A percentile compares a stretch with the other conserved stretches of the same genome.
Evolutionary conservation across 2,329 filamentous ascomycete genomes (phyloP).

Genomic region (Hypomyces rosellus): DNA sequence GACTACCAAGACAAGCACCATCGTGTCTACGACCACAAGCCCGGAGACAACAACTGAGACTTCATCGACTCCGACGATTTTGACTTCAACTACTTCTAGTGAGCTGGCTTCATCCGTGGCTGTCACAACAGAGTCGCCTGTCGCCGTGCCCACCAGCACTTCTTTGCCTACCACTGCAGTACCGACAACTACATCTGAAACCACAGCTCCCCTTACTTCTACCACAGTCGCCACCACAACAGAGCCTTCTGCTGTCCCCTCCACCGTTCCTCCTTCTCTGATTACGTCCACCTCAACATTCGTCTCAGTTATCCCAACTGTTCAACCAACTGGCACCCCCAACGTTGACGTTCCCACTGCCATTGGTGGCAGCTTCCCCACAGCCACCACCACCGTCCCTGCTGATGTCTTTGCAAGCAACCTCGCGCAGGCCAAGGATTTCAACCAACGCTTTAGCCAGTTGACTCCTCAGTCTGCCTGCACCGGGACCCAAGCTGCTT

Average conservation of each 20-base stretch:
- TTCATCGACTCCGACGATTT: not conserved
- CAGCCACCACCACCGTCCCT: conserved; percentile 34
- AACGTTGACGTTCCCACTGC: conserved; percentile 37
- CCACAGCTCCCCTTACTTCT: not conserved
- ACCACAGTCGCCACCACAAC: conserved; percentile 1
- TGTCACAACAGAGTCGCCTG: no score
- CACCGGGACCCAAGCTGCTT: conserved; percentile 41
- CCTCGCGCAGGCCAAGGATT: conserved; percentile 35
- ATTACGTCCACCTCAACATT: conserved; percentile 12
- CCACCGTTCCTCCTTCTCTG: not conserved
- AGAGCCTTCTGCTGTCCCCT: not conserved
- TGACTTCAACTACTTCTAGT: not conserved
- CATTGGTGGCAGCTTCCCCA: conserved; percentile 26
- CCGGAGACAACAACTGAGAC: not conserved
- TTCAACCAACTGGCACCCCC: conserved; percentile 31
- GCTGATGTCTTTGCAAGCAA: conserved; percentile 38
- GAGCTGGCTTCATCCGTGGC: not conserved
- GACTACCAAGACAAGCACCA: not conserved
- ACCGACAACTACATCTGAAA: not conserved
- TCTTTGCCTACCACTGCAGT: not conserved
- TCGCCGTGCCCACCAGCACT: not conserved
- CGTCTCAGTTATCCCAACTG: conserved; percentile 10
- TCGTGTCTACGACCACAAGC: not conserved
- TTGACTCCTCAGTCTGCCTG: conserved; percentile 44
- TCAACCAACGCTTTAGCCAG: conserved; percentile 42